Conservation (phyloP, 306 rosid genomes). For the Acacia acuminata region DNA sequence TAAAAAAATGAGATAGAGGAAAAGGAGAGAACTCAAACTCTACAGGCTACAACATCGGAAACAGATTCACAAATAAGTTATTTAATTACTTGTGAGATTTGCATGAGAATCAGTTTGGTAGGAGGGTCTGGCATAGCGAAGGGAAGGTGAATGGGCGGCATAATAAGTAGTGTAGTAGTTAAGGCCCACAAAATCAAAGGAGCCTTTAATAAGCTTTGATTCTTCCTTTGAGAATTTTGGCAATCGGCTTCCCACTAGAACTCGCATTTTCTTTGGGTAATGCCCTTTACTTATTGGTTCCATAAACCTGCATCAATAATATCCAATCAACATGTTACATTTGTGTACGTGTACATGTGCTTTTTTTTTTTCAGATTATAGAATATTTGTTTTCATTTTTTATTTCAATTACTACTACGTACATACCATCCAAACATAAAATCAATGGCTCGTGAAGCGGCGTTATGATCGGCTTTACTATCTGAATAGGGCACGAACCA, state of each 20-base stretch:
- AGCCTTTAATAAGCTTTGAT: slow-evolving; percentile 46
- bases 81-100: slow-evolving; percentile 37
- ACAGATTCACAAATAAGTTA: too few species aligned
- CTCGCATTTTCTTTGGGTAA: slow-evolving; percentile 63
- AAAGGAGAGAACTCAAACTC: too few species aligned
- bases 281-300: slow-evolving; percentile 59
- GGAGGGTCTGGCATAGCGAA: slow-evolving; percentile 3
- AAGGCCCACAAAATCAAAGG: slow-evolving; percentile 75
- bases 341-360: too few species aligned
- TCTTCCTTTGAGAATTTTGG: slow-evolving; percentile 55
- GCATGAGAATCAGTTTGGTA: slow-evolving; percentile 45
- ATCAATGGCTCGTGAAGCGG: too few species aligned
- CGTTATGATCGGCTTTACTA: too few species aligned
- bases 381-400: too few species aligned
- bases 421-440: too few species aligned
- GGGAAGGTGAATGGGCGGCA: neutral
- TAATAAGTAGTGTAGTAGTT: slow-evolving; percentile 65
- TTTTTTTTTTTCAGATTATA: too few species aligned
- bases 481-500: too few species aligned
- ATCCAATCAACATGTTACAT: neutral
- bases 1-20: too few species aligned
- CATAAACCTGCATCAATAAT: slow-evolving; percentile 51
- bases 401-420: too few species aligned
- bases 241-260: slow-evolving; percentile 28
- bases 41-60: too few species aligned